phyloP scores from a whole-genome alignment of 2,329 filamentous ascomycete species.

The Fusarium sp. region DNA sequence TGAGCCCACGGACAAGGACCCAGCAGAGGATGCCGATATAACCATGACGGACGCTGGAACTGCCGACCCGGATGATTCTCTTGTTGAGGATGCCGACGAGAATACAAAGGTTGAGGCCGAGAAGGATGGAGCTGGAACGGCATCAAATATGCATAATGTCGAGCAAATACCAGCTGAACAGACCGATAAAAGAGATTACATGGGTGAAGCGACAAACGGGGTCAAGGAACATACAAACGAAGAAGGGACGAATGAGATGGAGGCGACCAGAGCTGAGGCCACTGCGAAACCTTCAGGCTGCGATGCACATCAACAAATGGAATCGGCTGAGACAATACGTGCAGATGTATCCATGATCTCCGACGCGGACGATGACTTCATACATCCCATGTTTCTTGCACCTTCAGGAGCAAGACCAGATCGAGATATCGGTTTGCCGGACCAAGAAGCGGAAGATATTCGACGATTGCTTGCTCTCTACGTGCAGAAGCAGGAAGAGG shows the following conservation, averaged over 20 bases:
- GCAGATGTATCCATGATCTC: conserved; percentile 1
- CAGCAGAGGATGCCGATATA: conserved; percentile 38
- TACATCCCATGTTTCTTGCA: conserved; percentile 79
- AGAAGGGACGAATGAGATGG: background rate
- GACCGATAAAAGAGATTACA: background rate
- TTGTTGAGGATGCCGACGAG: conserved; percentile 16
- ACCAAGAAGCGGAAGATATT: conserved; percentile 79
- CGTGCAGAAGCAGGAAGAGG: conserved; percentile 86
- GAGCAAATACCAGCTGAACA: background rate
- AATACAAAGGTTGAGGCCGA: conserved; percentile 10
- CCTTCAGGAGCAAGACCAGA: conserved; percentile 70
- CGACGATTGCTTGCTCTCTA: conserved; percentile 77
- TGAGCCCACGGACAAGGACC: conserved; percentile 13
- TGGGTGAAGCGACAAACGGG: conserved; percentile 7
- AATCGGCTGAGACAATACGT: conserved; percentile 8
- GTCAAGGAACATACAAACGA: background rate
- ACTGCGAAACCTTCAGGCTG: background rate
- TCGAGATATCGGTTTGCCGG: conserved; percentile 75
- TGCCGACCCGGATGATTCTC: conserved; percentile 31
- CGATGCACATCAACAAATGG: conserved; percentile 9
- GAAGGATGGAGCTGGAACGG: background rate
- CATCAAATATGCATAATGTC: conserved; percentile 17
- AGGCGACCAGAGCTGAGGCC: background rate
- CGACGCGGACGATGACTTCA: conserved; percentile 56
- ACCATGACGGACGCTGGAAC: conserved; percentile 45